Evolutionary conservation across 176 grass and related monocot genomes (phyloP), one percentile per base, ranked within the genome.

Genomic region (Panicum miliaceum): DNA sequence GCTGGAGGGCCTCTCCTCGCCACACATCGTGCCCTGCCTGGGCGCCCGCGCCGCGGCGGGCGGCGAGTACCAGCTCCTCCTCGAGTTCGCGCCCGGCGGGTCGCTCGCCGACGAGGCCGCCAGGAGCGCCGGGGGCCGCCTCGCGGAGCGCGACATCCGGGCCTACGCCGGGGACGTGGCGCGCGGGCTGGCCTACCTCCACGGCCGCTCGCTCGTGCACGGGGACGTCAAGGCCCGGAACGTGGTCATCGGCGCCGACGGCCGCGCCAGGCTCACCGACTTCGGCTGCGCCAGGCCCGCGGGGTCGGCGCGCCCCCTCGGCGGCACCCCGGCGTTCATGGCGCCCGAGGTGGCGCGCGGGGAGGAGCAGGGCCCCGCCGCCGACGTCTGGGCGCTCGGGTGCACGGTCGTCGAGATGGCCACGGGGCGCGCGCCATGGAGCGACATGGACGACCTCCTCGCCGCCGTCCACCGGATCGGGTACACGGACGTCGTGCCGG

Each of bases 321-420:
- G 88, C 6, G 96, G 96, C 22, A 99, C 93, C 4, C 93, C 91
- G 50, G 82, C 91, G 71, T 99, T 96, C 85, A 96, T 98, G 96
- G 91, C 96, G 60, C 96, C 96, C 4, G 96, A 98, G 86, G 93
- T 93, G 11, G 92, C 91, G 5, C 87, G 96, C 45, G 91, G 89
- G 1, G 89, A 98, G 71, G 93, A 87, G 82, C 91, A 95, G 79
- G 82, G 93, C 0, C 86, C 73, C 0, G 66, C 87, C 2, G 82
- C 90, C 59, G 93, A 98, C 72, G 86, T 98, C 16, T 98, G 93
- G 95, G 92, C 95, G 11, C 88, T 94, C 8, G 95, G 92, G 12
- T 97, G 95, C 90, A 91, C 82, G 23, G 42, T 93, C 75, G 32
- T 98, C 53, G 96, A 95, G 93, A 92, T 98, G 91, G 86, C 87